A percentile compares a stretch with the other conserved stretches of the same genome.
Evolutionary conservation across 2,329 filamentous ascomycete species (phyloP).

Genomic region (Didymella lethalis): DNA sequence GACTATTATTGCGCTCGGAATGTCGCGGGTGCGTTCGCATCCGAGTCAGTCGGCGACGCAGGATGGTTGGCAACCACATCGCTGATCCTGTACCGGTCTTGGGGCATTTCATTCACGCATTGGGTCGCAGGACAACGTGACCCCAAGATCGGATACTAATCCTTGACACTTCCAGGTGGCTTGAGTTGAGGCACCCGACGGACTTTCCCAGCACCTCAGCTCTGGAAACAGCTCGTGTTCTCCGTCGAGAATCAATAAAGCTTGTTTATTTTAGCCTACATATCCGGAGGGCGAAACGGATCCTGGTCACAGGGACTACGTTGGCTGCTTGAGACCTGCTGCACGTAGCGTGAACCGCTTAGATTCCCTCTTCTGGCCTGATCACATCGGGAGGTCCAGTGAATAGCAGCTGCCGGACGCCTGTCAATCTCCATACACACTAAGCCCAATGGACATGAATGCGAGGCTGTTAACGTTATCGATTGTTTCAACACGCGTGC

Average conservation of each 20-base stretch:
- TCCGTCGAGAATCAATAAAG: slow-evolving; percentile 39
- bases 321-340: slow-evolving; percentile 15
- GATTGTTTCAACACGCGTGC: slow-evolving; percentile 24
- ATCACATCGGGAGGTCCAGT: slow-evolving; percentile 14
- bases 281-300: slow-evolving; percentile 31
- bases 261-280: slow-evolving; percentile 37
- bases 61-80: neutral
- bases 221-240: slow-evolving; percentile 24
- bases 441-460: slow-evolving; percentile 16
- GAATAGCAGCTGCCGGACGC: slow-evolving; percentile 19
- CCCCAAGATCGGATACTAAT: slow-evolving; percentile 13
- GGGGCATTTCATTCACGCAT: slow-evolving; percentile 2
- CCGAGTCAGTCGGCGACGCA: slow-evolving; percentile 14
- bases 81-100: neutral
- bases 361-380: slow-evolving; percentile 19
- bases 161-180: slow-evolving; percentile 18
- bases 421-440: slow-evolving; percentile 19
- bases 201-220: slow-evolving; percentile 26
- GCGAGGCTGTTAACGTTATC: slow-evolving; percentile 22
- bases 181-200: slow-evolving; percentile 18
- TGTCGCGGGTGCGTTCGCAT: slow-evolving; percentile 8
- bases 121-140: slow-evolving; percentile 10
- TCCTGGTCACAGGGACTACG: slow-evolving; percentile 21
- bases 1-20: slow-evolving; percentile 13
- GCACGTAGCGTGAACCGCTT: slow-evolving; percentile 18